Evolutionary conservation across 306 rosid genomes (phyloP), one percentile per base, ranked within the genome.

Genomic region (Trifolium fragiferum): DNA sequence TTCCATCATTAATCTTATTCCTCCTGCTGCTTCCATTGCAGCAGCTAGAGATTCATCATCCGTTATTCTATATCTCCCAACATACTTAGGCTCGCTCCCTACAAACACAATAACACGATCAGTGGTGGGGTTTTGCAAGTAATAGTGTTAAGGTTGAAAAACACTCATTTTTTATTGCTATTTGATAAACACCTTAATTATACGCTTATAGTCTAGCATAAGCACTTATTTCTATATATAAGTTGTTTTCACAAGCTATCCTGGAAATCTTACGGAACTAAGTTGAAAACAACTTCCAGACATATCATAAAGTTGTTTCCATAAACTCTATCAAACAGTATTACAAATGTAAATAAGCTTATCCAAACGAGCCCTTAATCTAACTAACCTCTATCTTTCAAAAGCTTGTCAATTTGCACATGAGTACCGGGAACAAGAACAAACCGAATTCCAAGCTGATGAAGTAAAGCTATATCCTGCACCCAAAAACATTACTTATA

Each of bases 401-500:
- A 80, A 82, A 94, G 91, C 75, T 85, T 73, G 81, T 94, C 97
- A 65, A 94, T 94, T 81, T 90, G 90, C 78, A 90, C 88, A 78
- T 90, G 95, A 63, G 97, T 90, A 18, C 97, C 96, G 0, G 96
- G 95, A 81, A 92, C 99, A 85, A 94, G 82, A 82, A 94, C 86
- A 83, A 94, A 92, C 61, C 84, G 87, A 75, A 94, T 94, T 71
- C 99, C 99, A 78, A 94, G 81, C 61, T 92, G 97, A 87, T 94
- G 93, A 72, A 94, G 99, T 72, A 90, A 89, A 71, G 99, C 99
- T 78, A 94, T 92, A 74, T 94, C 99, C 99, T 94, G 97, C 83
- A 82, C 1, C 47, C 66, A 82, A 6, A 79, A 38, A 30, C 66
- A 57, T 57, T 2, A 21, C 35, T 23, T 8, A 6, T 54, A 54